A percentile compares a stretch with the other conserved stretches of the same genome.
Conservation (phyloP, 495 filamentous ascomycete species). For the Emericellopsis terricola region DNA sequence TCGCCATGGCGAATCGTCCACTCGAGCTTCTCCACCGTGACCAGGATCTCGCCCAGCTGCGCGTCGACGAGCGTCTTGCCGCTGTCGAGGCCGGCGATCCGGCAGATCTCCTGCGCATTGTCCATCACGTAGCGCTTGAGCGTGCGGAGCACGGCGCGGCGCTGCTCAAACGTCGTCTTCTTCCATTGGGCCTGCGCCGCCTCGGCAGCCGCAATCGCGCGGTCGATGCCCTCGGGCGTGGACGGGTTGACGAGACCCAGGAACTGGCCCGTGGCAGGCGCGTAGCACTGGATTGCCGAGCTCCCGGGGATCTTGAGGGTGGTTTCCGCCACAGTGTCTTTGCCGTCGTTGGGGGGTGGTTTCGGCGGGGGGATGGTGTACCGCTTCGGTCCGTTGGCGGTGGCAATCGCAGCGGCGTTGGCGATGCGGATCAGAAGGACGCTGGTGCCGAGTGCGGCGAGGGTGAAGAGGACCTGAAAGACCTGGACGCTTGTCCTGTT, state of each 20-base stretch:
- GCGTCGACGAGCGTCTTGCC: conserved; percentile 94
- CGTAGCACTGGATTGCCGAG: conserved; percentile 66
- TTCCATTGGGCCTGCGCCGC: conserved; percentile 70
- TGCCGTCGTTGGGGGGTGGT: conserved; percentile 21
- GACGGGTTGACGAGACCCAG: conserved; percentile 68
- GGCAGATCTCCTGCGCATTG: conserved; percentile 75
- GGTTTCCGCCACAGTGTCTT: conserved; percentile 42
- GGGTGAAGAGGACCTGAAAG: background rate
- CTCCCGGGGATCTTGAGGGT: conserved; percentile 35
- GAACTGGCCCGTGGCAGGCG: conserved; percentile 70
- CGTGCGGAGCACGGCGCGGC: conserved; percentile 64
- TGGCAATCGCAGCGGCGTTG: conserved; percentile 8
- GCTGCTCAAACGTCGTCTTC: conserved; percentile 55
- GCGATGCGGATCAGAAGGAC: conserved; percentile 9
- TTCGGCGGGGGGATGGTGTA: conserved; percentile 22
- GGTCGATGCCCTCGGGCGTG: conserved; percentile 62
- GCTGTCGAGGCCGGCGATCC: conserved; percentile 81
- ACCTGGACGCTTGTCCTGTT: too few species aligned
- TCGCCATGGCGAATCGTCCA: conserved; percentile 93
- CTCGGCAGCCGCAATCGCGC: conserved; percentile 53
- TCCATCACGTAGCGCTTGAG: conserved; percentile 72
- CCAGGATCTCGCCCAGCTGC: conserved; percentile 81
- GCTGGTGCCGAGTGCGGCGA: conserved; percentile 11
- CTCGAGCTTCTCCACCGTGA: conserved; percentile 80
- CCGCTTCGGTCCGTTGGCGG: conserved; percentile 14